Conservation (phyloP, 129 eudicot species). For the Silybum marianum region DNA sequence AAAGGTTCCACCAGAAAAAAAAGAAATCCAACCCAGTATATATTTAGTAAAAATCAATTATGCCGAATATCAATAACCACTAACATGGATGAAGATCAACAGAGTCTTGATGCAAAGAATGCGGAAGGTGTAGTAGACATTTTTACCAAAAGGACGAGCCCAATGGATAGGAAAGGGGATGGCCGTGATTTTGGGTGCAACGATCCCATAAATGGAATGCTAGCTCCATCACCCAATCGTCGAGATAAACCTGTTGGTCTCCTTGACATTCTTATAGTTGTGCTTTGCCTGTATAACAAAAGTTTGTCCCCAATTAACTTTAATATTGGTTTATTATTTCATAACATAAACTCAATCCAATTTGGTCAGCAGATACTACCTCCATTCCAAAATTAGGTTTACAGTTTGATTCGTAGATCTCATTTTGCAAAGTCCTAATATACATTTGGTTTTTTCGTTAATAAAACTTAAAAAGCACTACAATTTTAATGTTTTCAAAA, state of each 20-base stretch:
- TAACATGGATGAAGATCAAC: slow-evolving; percentile 11
- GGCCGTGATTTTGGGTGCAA: slow-evolving; percentile 74
- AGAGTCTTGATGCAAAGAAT: slow-evolving; percentile 1
- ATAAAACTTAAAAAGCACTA: neutral
- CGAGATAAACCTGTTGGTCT: slow-evolving; percentile 64
- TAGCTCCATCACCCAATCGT: slow-evolving; percentile 60
- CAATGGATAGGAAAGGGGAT: slow-evolving; percentile 64
- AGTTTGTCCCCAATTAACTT: neutral
- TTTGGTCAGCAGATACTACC: neutral
- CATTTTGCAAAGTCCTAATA: neutral
- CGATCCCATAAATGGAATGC: slow-evolving; percentile 61
- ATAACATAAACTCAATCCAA: slow-evolving; percentile 3
- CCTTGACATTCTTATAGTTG: slow-evolving; percentile 57
- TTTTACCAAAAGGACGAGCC: slow-evolving; percentile 65
- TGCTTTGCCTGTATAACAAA: slow-evolving; percentile 27
- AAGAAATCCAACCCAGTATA: no score
- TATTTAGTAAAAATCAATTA: slow-evolving; percentile 5
- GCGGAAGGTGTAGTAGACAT: neutral
- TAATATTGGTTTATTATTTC: neutral
- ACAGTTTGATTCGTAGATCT: neutral
- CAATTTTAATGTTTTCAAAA: neutral
- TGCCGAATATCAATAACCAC: slow-evolving; percentile 2
- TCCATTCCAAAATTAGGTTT: neutral
- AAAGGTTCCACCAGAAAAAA: no score
- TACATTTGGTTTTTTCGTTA: neutral